Evolutionary conservation across 768 basidiomycete genomes (phyloP), one percentile per base, ranked within the genome.

Genomic region (Royoungia palumana): DNA sequence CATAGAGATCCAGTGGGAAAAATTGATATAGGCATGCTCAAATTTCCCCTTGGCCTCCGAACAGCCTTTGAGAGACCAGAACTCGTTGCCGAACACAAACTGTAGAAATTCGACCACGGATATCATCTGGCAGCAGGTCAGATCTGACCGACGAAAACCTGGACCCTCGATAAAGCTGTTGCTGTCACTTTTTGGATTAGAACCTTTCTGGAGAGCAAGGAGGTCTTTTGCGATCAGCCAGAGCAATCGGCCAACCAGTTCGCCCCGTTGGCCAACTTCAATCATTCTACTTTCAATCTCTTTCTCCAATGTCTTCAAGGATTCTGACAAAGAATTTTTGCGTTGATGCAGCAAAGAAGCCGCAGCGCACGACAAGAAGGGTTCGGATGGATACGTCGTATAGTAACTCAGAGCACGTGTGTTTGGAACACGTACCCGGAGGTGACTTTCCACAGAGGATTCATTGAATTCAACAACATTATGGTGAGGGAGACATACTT

Each of bases 1-100:
- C 55, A 56, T 56, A 0, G 44, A 21, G 2, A 50, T 14, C 55
- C 55, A 53, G 11, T 55, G 50, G 5, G 50, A 54, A 17, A 54
- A 54, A 27, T 54, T 54, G 2, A 55, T 10, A 17, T 43, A 39
- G 0, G 54, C 50, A 35, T 52, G 9, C 42, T 36, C 1, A 30
- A 48, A 55, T 13, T 13, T 14, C 5, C 5, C 11, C n/a, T 24
- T 19, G 5, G 47, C 51, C 14, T 3, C 12, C 2, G 13, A 28
- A 5, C 12, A 16, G 16, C 14, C 32, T 16, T 16, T 2, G n/a
- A 6, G 13, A 11, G 11, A 3, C 51, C 45, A 53, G 30, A 53
- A 32, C 1, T 5, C 1, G 2, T 38, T 2, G 0, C 56, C 53
- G 14, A 50, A 56, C 0, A 56, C 22, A 21, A 47, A 53, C 12